These are phyloP conservation scores for Craterostigma plantagineum DNA, from an alignment of 257 asterid genomes.

Conservation along the genomic window DNA sequence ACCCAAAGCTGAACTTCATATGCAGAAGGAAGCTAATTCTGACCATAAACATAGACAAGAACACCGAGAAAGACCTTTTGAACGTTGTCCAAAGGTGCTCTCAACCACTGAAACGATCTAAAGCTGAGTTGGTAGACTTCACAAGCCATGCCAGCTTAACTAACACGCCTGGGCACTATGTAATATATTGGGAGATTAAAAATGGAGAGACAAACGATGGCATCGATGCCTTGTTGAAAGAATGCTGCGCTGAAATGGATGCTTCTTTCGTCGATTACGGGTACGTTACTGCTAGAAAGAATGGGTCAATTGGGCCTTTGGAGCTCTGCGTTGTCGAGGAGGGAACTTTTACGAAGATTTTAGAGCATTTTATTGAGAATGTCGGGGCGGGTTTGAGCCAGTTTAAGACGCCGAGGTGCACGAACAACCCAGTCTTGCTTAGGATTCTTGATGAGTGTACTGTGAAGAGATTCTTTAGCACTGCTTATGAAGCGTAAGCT, in stretches of 20 bases:
- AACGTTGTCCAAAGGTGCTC: slow-evolving; percentile 63
- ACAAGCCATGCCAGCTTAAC: slow-evolving; percentile 51
- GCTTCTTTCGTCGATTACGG: slow-evolving; percentile 63
- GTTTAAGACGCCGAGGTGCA: slow-evolving; percentile 88
- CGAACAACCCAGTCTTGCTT: slow-evolving; percentile 32
- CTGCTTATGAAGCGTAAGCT: slow-evolving; percentile 24
- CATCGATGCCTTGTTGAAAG: slow-evolving; percentile 20
- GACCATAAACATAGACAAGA: slow-evolving; percentile 80
- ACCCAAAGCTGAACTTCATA: slow-evolving; percentile 73
- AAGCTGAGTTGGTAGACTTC: slow-evolving; percentile 70
- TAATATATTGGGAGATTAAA: slow-evolving; percentile 61
- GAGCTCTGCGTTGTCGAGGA: slow-evolving; percentile 52
- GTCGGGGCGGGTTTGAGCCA: slow-evolving; percentile 96
- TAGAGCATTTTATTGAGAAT: slow-evolving; percentile 75
- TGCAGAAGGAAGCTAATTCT: slow-evolving; percentile 80
- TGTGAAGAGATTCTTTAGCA: slow-evolving; percentile 55
- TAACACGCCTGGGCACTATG: slow-evolving; percentile 60
- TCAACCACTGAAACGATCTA: slow-evolving; percentile 28
- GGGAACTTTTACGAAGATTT: slow-evolving; percentile 73
- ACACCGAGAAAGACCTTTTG: slow-evolving; percentile 82
- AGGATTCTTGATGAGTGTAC: slow-evolving; percentile 38
- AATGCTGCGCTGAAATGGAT: slow-evolving; percentile 85
- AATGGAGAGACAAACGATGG: slow-evolving; percentile 37
- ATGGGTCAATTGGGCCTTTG: slow-evolving; percentile 38
- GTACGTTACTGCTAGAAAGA: slow-evolving; percentile 55